Evolutionary conservation across 1,284 basidiomycete genomes (phyloP).

Genomic region (Rhodotorula sp.): DNA sequence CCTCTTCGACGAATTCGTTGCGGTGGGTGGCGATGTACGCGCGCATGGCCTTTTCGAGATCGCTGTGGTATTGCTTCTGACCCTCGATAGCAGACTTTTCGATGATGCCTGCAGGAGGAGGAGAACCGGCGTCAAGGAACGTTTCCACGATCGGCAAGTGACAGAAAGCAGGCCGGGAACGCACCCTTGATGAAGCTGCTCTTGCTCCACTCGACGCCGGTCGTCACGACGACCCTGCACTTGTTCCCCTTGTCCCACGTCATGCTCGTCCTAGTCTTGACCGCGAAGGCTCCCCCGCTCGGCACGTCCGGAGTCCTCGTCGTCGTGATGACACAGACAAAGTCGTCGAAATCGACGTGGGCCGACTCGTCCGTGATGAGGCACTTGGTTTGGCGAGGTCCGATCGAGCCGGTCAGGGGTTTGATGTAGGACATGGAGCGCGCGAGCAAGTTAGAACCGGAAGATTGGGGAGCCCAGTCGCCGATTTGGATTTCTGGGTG

Average conservation of each 20-base stretch:
- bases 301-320: conserved; percentile 94
- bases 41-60: conserved; percentile 81
- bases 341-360: conserved; percentile 80
- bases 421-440: conserved; percentile 95
- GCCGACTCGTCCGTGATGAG: conserved; percentile 82
- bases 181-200: conserved; percentile 91
- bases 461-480: conserved; percentile 73
- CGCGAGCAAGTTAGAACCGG: conserved; percentile 68
- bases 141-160: background rate
- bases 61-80: conserved; percentile 82
- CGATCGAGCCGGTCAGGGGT: conserved; percentile 80
- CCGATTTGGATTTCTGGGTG: conserved; percentile 80
- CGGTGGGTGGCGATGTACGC: conserved; percentile 83
- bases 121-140: background rate
- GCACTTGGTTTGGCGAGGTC: conserved; percentile 93
- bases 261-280: conserved; percentile 91
- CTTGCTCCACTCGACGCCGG: conserved; percentile 92
- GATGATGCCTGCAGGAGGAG: conserved; percentile 69
- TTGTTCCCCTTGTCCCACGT: conserved; percentile 84
- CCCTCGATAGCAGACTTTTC: conserved; percentile 91
- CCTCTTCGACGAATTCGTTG: conserved; percentile 83
- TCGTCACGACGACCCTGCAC: conserved; percentile 80
- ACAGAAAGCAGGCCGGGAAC: conserved; percentile 39
- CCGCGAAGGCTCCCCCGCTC: conserved; percentile 82
- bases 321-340: conserved; percentile 79